phyloP scores from a whole-genome alignment of 2,329 filamentous ascomycete species.

The Metarhizium album region DNA sequence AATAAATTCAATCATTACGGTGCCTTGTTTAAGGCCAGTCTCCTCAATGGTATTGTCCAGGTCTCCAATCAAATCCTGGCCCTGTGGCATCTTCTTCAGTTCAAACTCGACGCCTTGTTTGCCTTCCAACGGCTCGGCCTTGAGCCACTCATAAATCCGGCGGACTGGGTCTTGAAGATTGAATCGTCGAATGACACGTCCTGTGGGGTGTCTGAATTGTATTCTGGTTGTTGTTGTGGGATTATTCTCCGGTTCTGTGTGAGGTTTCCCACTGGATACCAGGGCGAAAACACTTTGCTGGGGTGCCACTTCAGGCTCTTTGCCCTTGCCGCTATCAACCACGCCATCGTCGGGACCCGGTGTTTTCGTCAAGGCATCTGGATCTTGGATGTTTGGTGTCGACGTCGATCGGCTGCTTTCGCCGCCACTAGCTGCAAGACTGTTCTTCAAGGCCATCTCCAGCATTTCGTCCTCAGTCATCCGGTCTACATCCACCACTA shows the following conservation, averaged over 20 bases:
- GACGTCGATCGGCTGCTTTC: constrained; percentile 24
- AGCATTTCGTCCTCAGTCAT: constrained; percentile 98
- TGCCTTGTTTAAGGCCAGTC: constrained; percentile 81
- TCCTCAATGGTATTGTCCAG: constrained; percentile 67
- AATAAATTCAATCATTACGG: constrained; percentile 88
- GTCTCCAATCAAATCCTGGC: constrained; percentile 69
- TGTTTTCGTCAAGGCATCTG: constrained; percentile 75
- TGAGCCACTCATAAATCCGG: constrained; percentile 92
- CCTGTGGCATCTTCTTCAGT: constrained; percentile 66
- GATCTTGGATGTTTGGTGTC: constrained; percentile 56
- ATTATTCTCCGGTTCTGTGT: constrained; percentile 65
- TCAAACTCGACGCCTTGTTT: constrained; percentile 75
- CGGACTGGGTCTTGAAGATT: constrained; percentile 62
- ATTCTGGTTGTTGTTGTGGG: constrained; percentile 72
- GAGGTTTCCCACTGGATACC: constrained; percentile 63
- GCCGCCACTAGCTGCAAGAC: constrained; percentile 46
- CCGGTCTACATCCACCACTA: constrained; percentile 64
- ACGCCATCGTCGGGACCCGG: constrained; percentile 17
- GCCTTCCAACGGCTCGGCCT: constrained; percentile 72
- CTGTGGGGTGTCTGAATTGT: constrained; percentile 79
- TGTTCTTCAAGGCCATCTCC: constrained; percentile 85
- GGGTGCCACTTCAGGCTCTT: constrained; percentile 28
- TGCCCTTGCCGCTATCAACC: constrained; percentile 31
- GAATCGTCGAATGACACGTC: constrained; percentile 83
- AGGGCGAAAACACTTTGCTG: constrained; percentile 47